Conservation (phyloP, 192 early-diverging fungal species). For the Chytriomyces sp. region DNA sequence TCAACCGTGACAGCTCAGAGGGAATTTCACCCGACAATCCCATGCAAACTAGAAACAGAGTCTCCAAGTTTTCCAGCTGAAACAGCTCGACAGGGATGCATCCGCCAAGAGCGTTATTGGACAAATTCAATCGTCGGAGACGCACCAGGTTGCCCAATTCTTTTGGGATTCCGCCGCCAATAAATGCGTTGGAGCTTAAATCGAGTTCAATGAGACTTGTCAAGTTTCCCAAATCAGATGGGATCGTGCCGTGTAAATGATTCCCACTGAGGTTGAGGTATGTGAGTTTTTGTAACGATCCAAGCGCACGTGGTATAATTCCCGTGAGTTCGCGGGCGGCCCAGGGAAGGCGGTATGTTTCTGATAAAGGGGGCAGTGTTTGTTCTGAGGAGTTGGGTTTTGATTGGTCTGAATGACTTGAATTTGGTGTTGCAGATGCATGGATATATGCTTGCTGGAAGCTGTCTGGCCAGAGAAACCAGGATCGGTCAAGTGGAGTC, state of each 20-base stretch:
- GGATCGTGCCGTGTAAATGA: not conserved
- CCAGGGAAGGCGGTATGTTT: not conserved
- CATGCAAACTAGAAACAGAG: not conserved
- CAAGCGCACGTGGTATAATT: not conserved
- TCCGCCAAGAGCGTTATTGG: not conserved
- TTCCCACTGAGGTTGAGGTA: not conserved
- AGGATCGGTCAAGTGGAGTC: not conserved
- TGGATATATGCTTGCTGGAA: not conserved
- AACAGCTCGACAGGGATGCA: not conserved
- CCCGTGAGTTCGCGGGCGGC: not conserved
- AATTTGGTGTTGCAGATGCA: not conserved
- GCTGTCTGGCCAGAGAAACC: conserved; percentile 8
- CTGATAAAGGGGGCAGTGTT: not conserved
- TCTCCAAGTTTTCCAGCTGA: not conserved
- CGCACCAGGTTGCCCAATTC: not conserved
- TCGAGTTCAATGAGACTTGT: not conserved
- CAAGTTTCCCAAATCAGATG: not conserved
- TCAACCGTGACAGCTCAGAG: not conserved
- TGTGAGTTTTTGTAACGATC: not conserved
- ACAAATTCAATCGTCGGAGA: not conserved
- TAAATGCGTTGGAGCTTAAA: not conserved
- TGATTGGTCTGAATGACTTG: no score
- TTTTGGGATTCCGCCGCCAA: not conserved
- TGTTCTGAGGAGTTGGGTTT: no score
- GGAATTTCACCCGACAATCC: not conserved